Evolutionary conservation across 1,139 yeast species (phyloP).

Genomic region (Zygosaccharomyces sapae): DNA sequence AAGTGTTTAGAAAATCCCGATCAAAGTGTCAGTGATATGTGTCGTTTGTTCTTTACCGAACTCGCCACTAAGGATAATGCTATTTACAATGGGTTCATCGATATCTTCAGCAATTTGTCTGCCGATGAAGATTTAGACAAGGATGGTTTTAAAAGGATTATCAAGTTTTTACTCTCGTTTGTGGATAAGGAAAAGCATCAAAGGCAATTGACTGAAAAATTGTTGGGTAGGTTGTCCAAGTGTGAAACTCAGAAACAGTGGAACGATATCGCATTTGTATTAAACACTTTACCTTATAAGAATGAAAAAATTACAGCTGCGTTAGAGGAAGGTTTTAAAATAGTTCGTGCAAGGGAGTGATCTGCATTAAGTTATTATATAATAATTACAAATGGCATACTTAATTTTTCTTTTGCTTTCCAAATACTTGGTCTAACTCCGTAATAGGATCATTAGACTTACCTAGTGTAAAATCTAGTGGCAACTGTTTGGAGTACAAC

Average conservation of each 20-base stretch:
- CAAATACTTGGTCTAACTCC: conserved; percentile 62
- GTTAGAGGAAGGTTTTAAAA: conserved; percentile 65
- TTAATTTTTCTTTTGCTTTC: conserved; percentile 37
- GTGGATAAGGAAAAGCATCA: conserved; percentile 90
- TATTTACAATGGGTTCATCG: conserved; percentile 92
- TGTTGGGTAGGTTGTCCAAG: conserved; percentile 60
- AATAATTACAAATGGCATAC: not conserved
- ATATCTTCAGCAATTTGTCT: conserved; percentile 85
- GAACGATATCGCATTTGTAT: conserved; percentile 80
- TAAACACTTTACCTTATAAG: conserved; percentile 66
- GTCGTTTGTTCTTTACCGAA: conserved; percentile 86
- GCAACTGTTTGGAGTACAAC: conserved; percentile 60
- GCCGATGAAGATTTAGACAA: conserved; percentile 57
- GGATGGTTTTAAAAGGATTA: conserved; percentile 71
- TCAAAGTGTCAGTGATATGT: conserved; percentile 84
- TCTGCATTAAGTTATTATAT: not conserved
- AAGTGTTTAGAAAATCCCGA: conserved; percentile 88
- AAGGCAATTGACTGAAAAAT: conserved; percentile 76
- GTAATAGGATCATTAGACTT: conserved; percentile 53
- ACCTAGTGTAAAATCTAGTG: conserved; percentile 63
- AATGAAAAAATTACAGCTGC: conserved; percentile 57
- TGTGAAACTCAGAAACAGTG: conserved; percentile 67
- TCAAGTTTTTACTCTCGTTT: conserved; percentile 75
- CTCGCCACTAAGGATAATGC: conserved; percentile 96
- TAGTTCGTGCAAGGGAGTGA: conserved; percentile 42